These are phyloP conservation scores for Fusarium pseudonygamai DNA, from an alignment of 2,329 filamentous ascomycete species.

Conservation along the genomic window DNA sequence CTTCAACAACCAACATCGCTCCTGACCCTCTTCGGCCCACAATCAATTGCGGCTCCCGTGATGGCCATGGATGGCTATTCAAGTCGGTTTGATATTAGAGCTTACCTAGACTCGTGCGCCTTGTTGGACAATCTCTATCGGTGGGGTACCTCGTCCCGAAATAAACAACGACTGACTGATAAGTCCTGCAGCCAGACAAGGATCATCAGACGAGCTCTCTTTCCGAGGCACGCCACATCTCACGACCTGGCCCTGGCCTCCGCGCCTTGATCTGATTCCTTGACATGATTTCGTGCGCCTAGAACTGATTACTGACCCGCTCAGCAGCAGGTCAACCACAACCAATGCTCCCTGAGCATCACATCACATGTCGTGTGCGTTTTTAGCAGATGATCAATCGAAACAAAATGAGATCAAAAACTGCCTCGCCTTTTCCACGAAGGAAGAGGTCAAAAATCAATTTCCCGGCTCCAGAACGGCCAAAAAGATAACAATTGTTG, in stretches of 20 bases:
- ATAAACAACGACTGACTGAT: conserved; percentile 39
- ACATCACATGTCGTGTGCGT: conserved; percentile 34
- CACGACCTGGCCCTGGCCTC: conserved; percentile 36
- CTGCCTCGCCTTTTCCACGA: conserved; percentile 15
- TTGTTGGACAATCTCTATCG: conserved; percentile 20
- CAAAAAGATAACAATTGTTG: conserved; percentile 33
- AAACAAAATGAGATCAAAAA: conserved; percentile 22
- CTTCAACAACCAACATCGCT: background rate
- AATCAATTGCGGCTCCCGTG: conserved; percentile 5
- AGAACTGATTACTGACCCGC: conserved; percentile 33
- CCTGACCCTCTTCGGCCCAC: background rate
- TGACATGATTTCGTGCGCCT: conserved; percentile 38
- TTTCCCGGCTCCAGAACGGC: conserved; percentile 37
- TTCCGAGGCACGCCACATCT: conserved; percentile 42
- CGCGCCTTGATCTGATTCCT: conserved; percentile 39
- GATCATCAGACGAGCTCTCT: conserved; percentile 44
- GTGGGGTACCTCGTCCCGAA: conserved; percentile 29
- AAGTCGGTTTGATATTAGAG: background rate
- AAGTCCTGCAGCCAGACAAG: conserved; percentile 35
- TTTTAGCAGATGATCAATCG: conserved; percentile 1
- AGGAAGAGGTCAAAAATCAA: conserved; percentile 39
- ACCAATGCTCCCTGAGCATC: conserved; percentile 23
- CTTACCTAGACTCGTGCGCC: conserved; percentile 17
- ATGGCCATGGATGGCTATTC: background rate
- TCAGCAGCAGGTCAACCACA: conserved; percentile 6